Evolutionary conservation across 148 eudicot genomes (phyloP), one percentile per base, ranked within the genome.

Genomic region (Silene latifolia): DNA sequence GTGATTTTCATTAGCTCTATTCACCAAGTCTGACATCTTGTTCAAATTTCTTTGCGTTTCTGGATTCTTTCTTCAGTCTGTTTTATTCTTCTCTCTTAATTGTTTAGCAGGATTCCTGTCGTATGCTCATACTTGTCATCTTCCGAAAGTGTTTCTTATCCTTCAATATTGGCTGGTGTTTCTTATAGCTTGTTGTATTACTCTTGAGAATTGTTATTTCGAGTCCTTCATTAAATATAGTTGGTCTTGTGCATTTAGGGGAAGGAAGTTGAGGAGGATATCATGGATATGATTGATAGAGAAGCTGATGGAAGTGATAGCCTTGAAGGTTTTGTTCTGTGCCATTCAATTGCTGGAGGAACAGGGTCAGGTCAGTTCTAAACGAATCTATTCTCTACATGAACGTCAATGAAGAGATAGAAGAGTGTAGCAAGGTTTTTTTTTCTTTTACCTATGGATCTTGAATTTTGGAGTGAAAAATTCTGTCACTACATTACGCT

Each of bases 271-370:
- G 94, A 96, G 86, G 99, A 96, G 84, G 98, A 96, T 78, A 83
- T 96, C 71, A 90, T 96, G 97, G 99, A 96, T 84, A 96, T 96
- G 99, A 96, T 96, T 78, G 99, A 96, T 80, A 88, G 99, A 84
- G 99, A 96, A 86, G 99, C 99, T 73, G 99, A 96, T 87, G 99
- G 99, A 86, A 95, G 99, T 82, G 99, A 93, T 78, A 96, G 99
- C 83, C 99, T 96, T 62, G 99, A 96, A 82, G 99, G 99, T 70
- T 96, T 96, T 80, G 99, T 96, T 78, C 82, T 96, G 48, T 96
- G 99, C 83, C 99, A 96, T 82, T 92, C 98, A 25, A 96, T 96
- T 82, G 99, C 99, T 80, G 99, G 99, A 57, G 99, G 99, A 83
- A 92, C 99, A 15, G 97, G 98, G 71, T 96, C 99, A 88, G 99